A percentile compares a stretch with the other conserved stretches of the same genome.
Conservation (phyloP, 179 eudicot genomes). For the Vitellaria paradoxa region DNA sequence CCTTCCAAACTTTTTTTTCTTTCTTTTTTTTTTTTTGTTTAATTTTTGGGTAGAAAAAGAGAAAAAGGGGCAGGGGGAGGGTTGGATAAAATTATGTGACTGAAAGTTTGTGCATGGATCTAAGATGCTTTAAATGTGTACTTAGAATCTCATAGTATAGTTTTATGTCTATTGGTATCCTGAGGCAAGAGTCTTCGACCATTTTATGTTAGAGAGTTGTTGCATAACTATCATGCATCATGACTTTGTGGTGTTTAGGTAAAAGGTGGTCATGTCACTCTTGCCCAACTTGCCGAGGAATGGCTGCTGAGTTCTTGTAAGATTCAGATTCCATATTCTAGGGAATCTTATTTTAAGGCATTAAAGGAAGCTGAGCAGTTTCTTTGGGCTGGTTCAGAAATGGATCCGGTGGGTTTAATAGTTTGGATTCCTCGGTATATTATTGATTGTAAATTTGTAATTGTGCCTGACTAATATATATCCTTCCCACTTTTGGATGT, state of each 20-base stretch:
- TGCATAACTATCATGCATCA: neutral
- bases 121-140: neutral
- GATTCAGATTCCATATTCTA: constrained; percentile 63
- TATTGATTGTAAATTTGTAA: neutral
- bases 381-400: constrained; percentile 97
- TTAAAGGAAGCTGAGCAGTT: constrained; percentile 87
- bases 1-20: neutral
- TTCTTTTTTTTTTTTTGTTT: too few relatives aligned
- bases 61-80: too few relatives aligned
- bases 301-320: constrained; percentile 73
- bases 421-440: neutral
- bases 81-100: neutral
- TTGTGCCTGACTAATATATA: neutral
- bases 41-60: neutral
- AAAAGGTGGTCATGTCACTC: constrained; percentile 62
- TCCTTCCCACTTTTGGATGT: constrained; percentile 14
- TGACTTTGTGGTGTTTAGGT: constrained; percentile 46
- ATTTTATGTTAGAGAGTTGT: neutral
- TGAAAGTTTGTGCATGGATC: neutral
- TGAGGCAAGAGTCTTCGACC: neutral
- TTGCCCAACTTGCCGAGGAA: constrained; percentile 74
- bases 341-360: constrained; percentile 50
- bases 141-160: neutral
- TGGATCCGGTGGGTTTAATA: constrained; percentile 64
- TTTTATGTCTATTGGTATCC: neutral